Percentiles rank a stretch among this genome's conserved stretches.
Conservation (phyloP, 768 basidiomycete genomes). For the Clavaria fumosa region DNA sequence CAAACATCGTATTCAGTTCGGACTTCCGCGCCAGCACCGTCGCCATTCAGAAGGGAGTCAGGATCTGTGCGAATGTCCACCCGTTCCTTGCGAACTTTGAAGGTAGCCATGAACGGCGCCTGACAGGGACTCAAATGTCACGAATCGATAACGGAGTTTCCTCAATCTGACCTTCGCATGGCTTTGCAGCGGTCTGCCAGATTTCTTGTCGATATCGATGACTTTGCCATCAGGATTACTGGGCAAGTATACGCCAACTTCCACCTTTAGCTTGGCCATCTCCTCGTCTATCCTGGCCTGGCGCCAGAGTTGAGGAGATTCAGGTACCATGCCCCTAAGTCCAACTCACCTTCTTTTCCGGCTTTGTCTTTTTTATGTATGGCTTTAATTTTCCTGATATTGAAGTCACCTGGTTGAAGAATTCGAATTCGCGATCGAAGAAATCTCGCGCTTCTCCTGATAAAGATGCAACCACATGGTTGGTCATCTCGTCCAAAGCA, state of each 20-base stretch:
- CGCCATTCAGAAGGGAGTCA: slow-evolving; percentile 53
- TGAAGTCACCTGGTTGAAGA: slow-evolving; percentile 93
- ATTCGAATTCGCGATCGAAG: slow-evolving; percentile 88
- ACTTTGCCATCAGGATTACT: slow-evolving; percentile 96
- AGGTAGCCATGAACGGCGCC: slow-evolving; percentile 99
- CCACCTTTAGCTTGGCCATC: slow-evolving; percentile 89
- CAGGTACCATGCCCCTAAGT: neutral
- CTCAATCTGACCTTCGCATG: slow-evolving; percentile 70
- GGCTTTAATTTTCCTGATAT: slow-evolving; percentile 97
- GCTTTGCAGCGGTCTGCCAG: slow-evolving; percentile 89
- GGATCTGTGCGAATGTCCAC: slow-evolving; percentile 53
- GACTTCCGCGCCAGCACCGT: slow-evolving; percentile 40
- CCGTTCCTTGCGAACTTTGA: slow-evolving; percentile 88
- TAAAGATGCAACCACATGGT: slow-evolving; percentile 63
- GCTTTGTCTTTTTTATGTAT: slow-evolving; percentile 86
- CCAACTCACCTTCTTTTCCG: slow-evolving; percentile 80
- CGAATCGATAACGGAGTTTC: neutral
- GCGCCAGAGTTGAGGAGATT: slow-evolving; percentile 3
- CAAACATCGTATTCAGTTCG: slow-evolving; percentile 71
- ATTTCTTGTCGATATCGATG: slow-evolving; percentile 94
- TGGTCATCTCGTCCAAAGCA: slow-evolving; percentile 74
- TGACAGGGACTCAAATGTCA: slow-evolving; percentile 16
- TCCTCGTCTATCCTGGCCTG: slow-evolving; percentile 99
- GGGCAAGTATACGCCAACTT: slow-evolving; percentile 92
- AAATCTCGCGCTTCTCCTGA: slow-evolving; percentile 82